phyloP scores from a whole-genome alignment of 176 grass and related monocot genomes.

The Eremochloa ophiuroides region DNA sequence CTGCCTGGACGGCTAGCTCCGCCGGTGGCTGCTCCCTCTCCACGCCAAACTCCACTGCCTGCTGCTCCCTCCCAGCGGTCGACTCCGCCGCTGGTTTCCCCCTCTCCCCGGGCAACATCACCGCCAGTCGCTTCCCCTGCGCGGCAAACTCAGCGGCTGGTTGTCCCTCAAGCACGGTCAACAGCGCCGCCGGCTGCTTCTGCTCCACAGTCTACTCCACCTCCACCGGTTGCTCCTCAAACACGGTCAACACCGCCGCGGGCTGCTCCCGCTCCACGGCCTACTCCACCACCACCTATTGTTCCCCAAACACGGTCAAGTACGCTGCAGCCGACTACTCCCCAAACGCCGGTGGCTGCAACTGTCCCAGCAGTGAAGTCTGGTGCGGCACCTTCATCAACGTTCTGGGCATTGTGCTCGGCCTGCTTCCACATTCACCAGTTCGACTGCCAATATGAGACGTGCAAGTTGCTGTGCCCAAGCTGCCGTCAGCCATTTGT shows the following conservation, averaged over 20 bases:
- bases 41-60: background rate
- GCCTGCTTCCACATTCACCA: slow-evolving; percentile 70
- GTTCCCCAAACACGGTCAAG: background rate
- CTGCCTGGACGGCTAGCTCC: background rate
- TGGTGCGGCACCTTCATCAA: background rate
- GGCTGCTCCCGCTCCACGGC: background rate
- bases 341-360: background rate
- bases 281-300: background rate
- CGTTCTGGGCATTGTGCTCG: slow-evolving; percentile 73
- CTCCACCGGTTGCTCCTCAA: background rate
- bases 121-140: background rate
- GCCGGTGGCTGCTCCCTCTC: background rate
- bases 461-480: slow-evolving; percentile 45
- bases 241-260: background rate
- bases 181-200: background rate
- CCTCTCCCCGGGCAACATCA: background rate
- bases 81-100: background rate
- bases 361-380: background rate
- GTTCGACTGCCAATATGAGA: slow-evolving; percentile 60
- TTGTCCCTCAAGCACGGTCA: background rate
- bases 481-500: slow-evolving; percentile 66
- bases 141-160: background rate
- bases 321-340: background rate
- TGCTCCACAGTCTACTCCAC: background rate
- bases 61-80: background rate